Evolutionary conservation across 1,139 yeast species (phyloP), one percentile per base, ranked within the genome.

Genomic region (Suhomyces anneliseae): DNA sequence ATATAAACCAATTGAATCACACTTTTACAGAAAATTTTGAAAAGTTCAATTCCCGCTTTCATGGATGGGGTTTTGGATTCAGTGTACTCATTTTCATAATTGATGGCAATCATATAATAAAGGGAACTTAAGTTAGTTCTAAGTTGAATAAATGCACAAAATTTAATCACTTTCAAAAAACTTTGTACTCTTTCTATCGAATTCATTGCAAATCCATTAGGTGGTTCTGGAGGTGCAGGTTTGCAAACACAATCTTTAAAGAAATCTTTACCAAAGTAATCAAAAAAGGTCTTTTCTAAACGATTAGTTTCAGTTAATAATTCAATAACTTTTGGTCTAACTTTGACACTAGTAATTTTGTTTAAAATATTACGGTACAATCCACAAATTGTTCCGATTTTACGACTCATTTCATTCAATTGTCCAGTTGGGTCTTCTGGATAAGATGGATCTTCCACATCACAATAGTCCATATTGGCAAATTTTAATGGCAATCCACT

Each of bases 1-100:
- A 75, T 72, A 54, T 72, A 75, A 15, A 74, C 74, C 52, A 74
- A 61, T 52, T 74, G 79, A 12, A 74, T 69, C 42, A 74, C 78
- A 54, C 74, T 66, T 48, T 72, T 70, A 45, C 71, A 65, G 54
- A 70, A 74, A 27, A 74, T 72, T 50, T 74, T 75, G 56, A 73
- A 75, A 10, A 75, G 59, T 50, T 74, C 79, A 19, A 73, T 69
- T 2, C 78, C 79, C 0, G 79, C 73, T 43, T 61, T 65, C 62
- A 72, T 68, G 2, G 74, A 66, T 2, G 70, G 64, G 0, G 65
- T 58, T 31, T 65, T 59, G 14, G 68, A 61, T 34, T 61, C 61
- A 38, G 64, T 64, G 38, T 65, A 62, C 44, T 66, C 66, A 38
- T 64, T 61, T 49, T 75, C 80, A 53, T 72, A 75, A 55, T 74